These are phyloP conservation scores for Tolypocladium paradoxum DNA, from an alignment of 2,329 filamentous ascomycete genomes.

Conservation along the genomic window DNA sequence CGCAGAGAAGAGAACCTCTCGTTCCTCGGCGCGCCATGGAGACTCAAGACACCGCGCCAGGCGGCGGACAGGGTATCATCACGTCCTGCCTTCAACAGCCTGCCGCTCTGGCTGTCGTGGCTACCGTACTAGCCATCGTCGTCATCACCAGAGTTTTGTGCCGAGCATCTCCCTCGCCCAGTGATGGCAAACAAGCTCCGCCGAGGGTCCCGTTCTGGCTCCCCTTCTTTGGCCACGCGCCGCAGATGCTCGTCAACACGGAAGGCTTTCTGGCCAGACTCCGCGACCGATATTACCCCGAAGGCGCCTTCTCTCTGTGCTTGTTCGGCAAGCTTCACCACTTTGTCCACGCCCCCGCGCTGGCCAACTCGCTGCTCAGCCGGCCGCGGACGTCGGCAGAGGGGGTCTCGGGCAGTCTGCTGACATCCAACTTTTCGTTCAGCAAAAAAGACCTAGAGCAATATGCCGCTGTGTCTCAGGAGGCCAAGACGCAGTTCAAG, in stretches of 20 bases:
- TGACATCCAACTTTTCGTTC: constrained; percentile 22
- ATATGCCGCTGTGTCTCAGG: constrained; percentile 16
- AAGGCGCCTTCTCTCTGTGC: constrained; percentile 24
- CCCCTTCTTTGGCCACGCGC: constrained; percentile 24
- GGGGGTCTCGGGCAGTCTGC: constrained; percentile 12
- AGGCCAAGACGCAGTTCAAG: constrained; percentile 16
- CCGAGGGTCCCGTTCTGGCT: constrained; percentile 23
- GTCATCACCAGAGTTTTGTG: constrained; percentile 14
- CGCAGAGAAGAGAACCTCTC: neutral
- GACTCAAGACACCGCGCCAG: neutral
- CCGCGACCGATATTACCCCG: constrained; percentile 19
- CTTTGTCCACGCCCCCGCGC: constrained; percentile 21
- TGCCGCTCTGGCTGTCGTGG: constrained; percentile 11
- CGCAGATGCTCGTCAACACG: constrained; percentile 18
- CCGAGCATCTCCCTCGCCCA: neutral
- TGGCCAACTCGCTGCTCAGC: constrained; percentile 17
- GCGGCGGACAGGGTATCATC: constrained; percentile 3
- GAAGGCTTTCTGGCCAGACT: constrained; percentile 19
- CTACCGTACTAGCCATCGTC: constrained; percentile 14
- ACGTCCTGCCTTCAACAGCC: constrained; percentile 10
- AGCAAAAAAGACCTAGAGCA: constrained; percentile 17
- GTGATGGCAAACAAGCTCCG: constrained; percentile 8
- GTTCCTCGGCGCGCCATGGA: neutral
- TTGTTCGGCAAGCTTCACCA: constrained; percentile 21
- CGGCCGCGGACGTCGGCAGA: constrained; percentile 15